Evolutionary conservation across 1,284 basidiomycete species (phyloP), one percentile per base, ranked within the genome.

Genomic region (Paramarasmius palmivorus): DNA sequence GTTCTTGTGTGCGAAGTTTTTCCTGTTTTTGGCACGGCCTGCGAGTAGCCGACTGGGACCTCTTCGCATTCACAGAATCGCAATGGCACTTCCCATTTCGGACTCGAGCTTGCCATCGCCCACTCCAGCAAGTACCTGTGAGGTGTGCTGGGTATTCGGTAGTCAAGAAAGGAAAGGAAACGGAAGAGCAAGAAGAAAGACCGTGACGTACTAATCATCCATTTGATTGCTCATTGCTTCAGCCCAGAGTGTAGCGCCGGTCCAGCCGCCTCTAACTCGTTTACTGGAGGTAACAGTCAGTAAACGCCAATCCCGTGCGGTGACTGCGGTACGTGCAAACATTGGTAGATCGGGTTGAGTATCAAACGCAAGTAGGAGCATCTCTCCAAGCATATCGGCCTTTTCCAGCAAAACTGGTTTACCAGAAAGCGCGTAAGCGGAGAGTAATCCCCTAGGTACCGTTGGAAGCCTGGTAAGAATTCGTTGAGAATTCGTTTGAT

Each of bases 381-480:
- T 66, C 1, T 60, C 63, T 0, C 76, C 83, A 15, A 88, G 73
- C 41, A 83, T 76, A 57, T 84, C 81, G 1, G 85, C 84, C 3
- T 78, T 75, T 10, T 72, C 53, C 1, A 86, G 73, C 1, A 86
- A 68, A 4, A 84, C 64, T 1, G 76, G 69, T 56, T 88, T 81
- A 7, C 75, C 76, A 0, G 87, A 86, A 1, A 92, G 75, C 5
- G 89, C 86, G 61, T 91, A 86, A 0, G 87, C 87, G 6, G 88
- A 84, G 4, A 92, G 70, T 6, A 92, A 69, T 2, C 88, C 88
- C 90, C 90, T 2, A 93, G 77, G 65, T 91, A 89, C 12, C 89
- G 83, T 55, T 92, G 92, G 42, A 82, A 78, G 0, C 88, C 91
- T 66, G 92, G 90, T 61, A 92, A 92, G 63, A 89, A 88, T 1